These are phyloP conservation scores for Lachancea lanzarotensis DNA, from an alignment of 805 yeast genomes.

Conservation along the genomic window DNA sequence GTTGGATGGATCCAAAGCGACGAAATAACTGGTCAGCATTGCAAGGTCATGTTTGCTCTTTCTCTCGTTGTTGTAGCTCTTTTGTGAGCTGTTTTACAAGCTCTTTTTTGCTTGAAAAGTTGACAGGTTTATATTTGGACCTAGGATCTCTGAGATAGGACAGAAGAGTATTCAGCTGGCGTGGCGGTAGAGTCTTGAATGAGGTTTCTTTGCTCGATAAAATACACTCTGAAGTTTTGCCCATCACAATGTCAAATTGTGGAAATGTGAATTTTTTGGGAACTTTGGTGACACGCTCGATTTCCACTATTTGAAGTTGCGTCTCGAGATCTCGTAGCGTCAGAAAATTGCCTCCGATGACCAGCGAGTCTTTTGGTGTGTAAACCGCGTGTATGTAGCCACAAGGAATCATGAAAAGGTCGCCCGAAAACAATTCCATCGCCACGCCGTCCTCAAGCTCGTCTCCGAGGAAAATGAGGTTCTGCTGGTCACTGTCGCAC, in stretches of 20 bases:
- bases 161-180: slow-evolving; percentile 11
- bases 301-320: slow-evolving; percentile 53
- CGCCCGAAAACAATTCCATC: slow-evolving; percentile 54
- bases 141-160: slow-evolving; percentile 12
- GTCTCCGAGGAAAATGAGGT: slow-evolving; percentile 58
- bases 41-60: background rate
- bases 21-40: background rate
- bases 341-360: slow-evolving; percentile 83
- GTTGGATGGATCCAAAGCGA: too few relatives aligned
- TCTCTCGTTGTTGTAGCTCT: background rate
- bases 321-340: slow-evolving; percentile 56
- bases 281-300: slow-evolving; percentile 66
- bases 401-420: slow-evolving; percentile 74
- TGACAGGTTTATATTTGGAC: slow-evolving; percentile 16
- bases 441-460: slow-evolving; percentile 45
- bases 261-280: slow-evolving; percentile 77
- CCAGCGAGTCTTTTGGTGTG: slow-evolving; percentile 74
- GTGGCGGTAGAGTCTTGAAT: slow-evolving; percentile 1
- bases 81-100: slow-evolving; percentile 10
- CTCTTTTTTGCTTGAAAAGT: slow-evolving; percentile 13
- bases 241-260: slow-evolving; percentile 55
- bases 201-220: slow-evolving; percentile 3
- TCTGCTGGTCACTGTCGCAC: slow-evolving; percentile 60
- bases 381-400: slow-evolving; percentile 92
- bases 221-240: slow-evolving; percentile 19